Conservation (phyloP, 441 rosid species). For the Hura crepitans region DNA sequence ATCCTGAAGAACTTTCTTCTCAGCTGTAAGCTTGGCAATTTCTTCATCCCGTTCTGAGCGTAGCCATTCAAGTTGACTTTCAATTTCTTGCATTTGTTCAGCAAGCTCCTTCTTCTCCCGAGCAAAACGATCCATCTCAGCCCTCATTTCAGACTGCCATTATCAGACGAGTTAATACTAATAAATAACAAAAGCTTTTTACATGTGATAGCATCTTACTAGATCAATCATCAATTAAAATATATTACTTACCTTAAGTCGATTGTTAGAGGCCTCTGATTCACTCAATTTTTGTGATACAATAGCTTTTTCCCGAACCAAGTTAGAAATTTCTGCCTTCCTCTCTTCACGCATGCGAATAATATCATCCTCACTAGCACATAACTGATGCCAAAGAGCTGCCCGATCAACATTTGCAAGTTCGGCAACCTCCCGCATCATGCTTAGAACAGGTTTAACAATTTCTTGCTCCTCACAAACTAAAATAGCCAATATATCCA, state of each 20-base stretch:
- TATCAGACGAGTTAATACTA: constrained; percentile 25
- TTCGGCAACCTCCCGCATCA: constrained; percentile 89
- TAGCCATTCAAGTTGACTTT: constrained; percentile 96
- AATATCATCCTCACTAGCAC: constrained; percentile 82
- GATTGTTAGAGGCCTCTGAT: constrained; percentile 62
- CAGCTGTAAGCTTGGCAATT: constrained; percentile 61
- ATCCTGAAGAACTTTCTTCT: constrained; percentile 81
- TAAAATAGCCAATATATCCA: constrained; percentile 81
- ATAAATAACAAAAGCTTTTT: constrained; percentile 14
- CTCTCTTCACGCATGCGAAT: constrained; percentile 64
- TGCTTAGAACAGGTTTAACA: constrained; percentile 64
- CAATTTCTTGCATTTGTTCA: constrained; percentile 81
- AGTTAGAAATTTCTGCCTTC: constrained; percentile 58
- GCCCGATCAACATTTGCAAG: constrained; percentile 92
- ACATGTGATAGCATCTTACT: constrained; percentile 10
- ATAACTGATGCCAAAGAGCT: constrained; percentile 93
- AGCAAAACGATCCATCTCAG: constrained; percentile 77
- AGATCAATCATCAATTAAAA: constrained; percentile 19
- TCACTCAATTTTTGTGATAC: constrained; percentile 69
- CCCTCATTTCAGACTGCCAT: constrained; percentile 86
- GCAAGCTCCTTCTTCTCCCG: constrained; percentile 83
- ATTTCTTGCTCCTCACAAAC: constrained; percentile 83
- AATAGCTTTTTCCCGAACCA: constrained; percentile 59
- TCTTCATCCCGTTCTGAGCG: constrained; percentile 92
- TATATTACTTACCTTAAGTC: constrained; percentile 68